A percentile compares a stretch with the other conserved stretches of the same genome.
Conservation (phyloP, 768 basidiomycete species). For the Tephrocybe sp. region DNA sequence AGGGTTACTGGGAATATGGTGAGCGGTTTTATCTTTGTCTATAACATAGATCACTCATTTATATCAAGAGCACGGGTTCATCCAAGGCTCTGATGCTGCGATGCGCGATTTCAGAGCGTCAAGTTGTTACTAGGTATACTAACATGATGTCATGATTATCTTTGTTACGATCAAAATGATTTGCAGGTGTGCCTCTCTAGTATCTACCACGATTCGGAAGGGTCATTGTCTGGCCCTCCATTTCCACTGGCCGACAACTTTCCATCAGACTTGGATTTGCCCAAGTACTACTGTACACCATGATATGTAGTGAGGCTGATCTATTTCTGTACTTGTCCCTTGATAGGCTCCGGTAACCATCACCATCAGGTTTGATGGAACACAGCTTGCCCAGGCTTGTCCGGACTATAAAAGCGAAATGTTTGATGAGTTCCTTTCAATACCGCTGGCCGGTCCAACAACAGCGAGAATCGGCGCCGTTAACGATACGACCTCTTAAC, state of each 20-base stretch:
- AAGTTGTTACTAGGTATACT: conserved; percentile 22
- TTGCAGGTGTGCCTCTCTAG: too few relatives aligned
- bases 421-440: not conserved
- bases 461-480: not conserved
- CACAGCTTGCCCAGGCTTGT: not conserved
- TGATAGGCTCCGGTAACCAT: not conserved
- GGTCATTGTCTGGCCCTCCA: too few relatives aligned
- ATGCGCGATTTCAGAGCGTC: conserved; percentile 29
- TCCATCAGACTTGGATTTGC: too few relatives aligned
- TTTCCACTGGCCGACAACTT: too few relatives aligned
- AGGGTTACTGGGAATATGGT: conserved; percentile 68
- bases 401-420: not conserved
- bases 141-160: too few relatives aligned
- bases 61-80: conserved; percentile 54
- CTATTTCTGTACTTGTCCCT: not conserved
- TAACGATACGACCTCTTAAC: not conserved
- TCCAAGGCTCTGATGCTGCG: conserved; percentile 50
- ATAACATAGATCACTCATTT: not conserved
- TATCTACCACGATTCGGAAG: too few relatives aligned
- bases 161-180: too few relatives aligned
- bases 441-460: conserved; percentile 5
- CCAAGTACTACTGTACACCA: too few relatives aligned
- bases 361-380: conserved; percentile 1
- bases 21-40: conserved; percentile 14
- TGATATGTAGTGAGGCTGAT: too few relatives aligned